A percentile compares a stretch with the other conserved stretches of the same genome.
Evolutionary conservation across 169 alveolate genomes (phyloP).

Genomic region (Cryptosporidium ryanae): DNA sequence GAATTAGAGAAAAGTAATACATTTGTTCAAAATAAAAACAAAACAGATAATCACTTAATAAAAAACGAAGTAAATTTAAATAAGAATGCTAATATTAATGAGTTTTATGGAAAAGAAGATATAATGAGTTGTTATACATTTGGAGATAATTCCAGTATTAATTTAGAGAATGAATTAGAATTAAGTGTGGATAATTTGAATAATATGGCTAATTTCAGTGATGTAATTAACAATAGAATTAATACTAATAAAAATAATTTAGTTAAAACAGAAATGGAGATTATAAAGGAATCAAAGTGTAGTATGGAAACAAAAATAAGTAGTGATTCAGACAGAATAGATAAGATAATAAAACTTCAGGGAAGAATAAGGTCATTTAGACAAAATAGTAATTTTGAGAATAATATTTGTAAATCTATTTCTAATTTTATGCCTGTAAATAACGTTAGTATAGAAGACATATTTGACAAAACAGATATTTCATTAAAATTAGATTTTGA

Average conservation of each 20-base stretch:
- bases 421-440: too few relatives aligned
- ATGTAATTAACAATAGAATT: background rate
- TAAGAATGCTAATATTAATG: background rate
- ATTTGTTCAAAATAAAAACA: too few relatives aligned
- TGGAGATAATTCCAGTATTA: conserved; percentile 25
- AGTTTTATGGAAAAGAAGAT: conserved; percentile 16
- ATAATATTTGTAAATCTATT: background rate
- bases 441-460: too few relatives aligned
- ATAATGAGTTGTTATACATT: conserved; percentile 59
- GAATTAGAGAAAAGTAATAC: conserved; percentile 10
- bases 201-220: background rate
- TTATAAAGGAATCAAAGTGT: background rate
- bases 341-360: conserved; percentile 58
- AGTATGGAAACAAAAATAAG: background rate
- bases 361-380: conserved; percentile 40
- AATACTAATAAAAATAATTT: background rate
- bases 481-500: background rate
- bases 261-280: background rate
- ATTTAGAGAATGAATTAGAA: conserved; percentile 29
- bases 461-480: too few relatives aligned
- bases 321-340: conserved; percentile 13
- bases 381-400: conserved; percentile 1
- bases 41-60: too few relatives aligned
- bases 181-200: background rate
- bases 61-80: too few relatives aligned